phyloP scores from a whole-genome alignment of 805 yeast species.

The Spathaspora sp. region DNA sequence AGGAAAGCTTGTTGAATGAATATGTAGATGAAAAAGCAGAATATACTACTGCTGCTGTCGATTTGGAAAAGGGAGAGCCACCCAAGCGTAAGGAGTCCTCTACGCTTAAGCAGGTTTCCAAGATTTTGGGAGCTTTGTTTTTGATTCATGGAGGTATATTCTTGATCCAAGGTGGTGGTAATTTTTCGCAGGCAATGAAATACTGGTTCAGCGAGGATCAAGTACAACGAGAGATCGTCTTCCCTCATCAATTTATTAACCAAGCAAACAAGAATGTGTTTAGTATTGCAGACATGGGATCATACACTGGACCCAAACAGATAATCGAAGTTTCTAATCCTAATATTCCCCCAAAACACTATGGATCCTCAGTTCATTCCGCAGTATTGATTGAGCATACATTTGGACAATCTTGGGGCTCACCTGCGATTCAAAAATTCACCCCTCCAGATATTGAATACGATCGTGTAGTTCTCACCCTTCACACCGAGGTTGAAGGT shows the following conservation, averaged over 20 bases:
- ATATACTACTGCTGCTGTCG: neutral
- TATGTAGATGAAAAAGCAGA: neutral
- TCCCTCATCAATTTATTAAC: neutral
- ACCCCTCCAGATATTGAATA: slow-evolving; percentile 43
- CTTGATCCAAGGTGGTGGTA: neutral
- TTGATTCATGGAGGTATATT: neutral
- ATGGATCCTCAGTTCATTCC: slow-evolving; percentile 36
- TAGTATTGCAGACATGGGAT: slow-evolving; percentile 2
- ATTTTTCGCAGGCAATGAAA: neutral
- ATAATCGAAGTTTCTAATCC: slow-evolving; percentile 27
- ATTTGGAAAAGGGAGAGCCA: neutral
- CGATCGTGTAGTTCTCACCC: slow-evolving; percentile 50
- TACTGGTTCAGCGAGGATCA: neutral
- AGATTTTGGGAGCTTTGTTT: neutral
- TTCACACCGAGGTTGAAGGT: slow-evolving; percentile 52
- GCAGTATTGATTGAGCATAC: slow-evolving; percentile 40
- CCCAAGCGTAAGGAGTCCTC: neutral
- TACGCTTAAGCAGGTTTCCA: neutral
- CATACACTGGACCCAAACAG: slow-evolving; percentile 9
- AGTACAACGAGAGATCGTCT: neutral
- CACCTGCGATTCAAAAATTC: slow-evolving; percentile 42
- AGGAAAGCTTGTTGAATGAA: neutral
- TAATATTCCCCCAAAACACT: slow-evolving; percentile 16
- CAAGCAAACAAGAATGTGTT: neutral
- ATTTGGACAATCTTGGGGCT: slow-evolving; percentile 62